Conservation (phyloP, 345 rosid species). For the Eucalyptus pauciflora region DNA sequence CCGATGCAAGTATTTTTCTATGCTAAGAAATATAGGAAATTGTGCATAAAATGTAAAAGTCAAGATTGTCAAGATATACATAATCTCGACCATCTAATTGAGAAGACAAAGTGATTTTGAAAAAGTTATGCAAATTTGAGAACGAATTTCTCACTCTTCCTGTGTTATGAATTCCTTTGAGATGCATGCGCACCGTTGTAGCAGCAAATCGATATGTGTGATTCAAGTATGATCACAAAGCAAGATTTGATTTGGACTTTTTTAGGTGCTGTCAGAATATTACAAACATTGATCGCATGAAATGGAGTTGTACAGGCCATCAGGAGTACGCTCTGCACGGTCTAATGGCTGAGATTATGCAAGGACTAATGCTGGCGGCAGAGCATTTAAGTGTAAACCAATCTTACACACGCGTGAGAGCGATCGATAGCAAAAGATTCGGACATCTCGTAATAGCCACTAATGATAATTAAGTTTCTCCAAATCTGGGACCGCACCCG, state of each 20-base stretch:
- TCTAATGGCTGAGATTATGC: neutral
- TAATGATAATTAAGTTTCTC: neutral
- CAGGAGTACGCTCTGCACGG: neutral
- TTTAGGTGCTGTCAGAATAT: neutral
- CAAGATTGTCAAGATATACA: neutral
- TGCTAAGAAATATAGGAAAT: neutral
- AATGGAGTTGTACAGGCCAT: neutral
- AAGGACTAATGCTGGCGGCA: neutral
- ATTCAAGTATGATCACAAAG: neutral
- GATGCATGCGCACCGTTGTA: neutral
- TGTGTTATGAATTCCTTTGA: neutral
- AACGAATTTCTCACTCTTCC: neutral
- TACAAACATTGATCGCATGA: neutral
- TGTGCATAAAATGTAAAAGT: neutral
- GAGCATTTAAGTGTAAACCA: neutral
- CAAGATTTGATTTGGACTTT: neutral
- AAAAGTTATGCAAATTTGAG: neutral
- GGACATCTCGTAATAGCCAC: neutral
- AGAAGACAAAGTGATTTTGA: neutral
- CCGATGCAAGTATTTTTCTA: neutral
- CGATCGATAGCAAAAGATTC: neutral
- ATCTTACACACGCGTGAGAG: neutral
- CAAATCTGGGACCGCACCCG: neutral
- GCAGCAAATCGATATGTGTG: neutral
- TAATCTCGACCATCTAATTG: neutral